Conservation (phyloP, 2,329 filamentous ascomycete genomes). For the Helicocarpus griseus region DNA sequence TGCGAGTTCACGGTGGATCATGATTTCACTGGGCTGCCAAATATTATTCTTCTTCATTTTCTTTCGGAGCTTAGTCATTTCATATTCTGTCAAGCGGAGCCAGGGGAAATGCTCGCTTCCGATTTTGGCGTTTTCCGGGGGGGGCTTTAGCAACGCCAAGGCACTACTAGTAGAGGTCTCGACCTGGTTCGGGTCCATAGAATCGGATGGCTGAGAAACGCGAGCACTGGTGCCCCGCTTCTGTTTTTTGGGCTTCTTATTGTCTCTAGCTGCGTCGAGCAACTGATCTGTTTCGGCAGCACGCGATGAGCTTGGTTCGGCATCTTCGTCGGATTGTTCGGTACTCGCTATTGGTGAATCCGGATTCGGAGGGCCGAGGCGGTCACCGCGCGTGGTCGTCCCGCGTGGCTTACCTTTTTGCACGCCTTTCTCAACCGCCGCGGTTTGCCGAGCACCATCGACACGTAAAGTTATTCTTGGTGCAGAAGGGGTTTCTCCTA, state of each 20-base stretch:
- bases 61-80: conserved; percentile 57
- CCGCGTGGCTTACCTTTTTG: conserved; percentile 31
- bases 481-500: conserved; percentile 22
- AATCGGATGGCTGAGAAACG: conserved; percentile 4
- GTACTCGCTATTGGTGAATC: conserved; percentile 39
- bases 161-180: conserved; percentile 55
- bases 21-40: conserved; percentile 58
- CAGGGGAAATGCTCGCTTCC: conserved; percentile 54
- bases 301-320: conserved; percentile 20
- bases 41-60: conserved; percentile 63
- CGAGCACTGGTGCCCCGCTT: conserved; percentile 28
- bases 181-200: conserved; percentile 32
- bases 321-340: conserved; percentile 36
- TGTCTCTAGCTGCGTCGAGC: conserved; percentile 3
- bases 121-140: conserved; percentile 48
- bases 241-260: conserved; percentile 29
- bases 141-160: conserved; percentile 48
- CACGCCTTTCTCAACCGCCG: conserved; percentile 13
- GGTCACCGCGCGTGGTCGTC: conserved; percentile 25
- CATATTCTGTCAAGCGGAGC: conserved; percentile 56
- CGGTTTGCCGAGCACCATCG: conserved; percentile 19
- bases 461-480: conserved; percentile 35
- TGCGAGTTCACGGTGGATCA: conserved; percentile 56
- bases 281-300: conserved; percentile 10
- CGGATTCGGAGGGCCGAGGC: conserved; percentile 30